A percentile compares a stretch with the other conserved stretches of the same genome.
phyloP scores from a whole-genome alignment of 345 rosid species.

The Mallotus nudiflorus region DNA sequence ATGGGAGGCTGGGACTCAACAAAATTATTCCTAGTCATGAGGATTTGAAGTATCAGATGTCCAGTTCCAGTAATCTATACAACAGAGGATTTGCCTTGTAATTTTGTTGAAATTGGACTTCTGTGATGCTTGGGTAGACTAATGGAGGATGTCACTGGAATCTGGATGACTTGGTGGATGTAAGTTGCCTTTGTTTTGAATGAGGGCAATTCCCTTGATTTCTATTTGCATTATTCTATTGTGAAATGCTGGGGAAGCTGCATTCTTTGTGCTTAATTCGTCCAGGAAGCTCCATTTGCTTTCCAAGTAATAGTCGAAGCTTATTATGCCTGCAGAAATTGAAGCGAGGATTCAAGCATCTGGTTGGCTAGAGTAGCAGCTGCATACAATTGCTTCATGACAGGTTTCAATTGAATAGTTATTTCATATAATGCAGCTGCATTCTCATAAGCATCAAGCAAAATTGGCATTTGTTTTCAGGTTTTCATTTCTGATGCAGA shows the following conservation, averaged over 20 bases:
- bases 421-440: background rate
- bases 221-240: background rate
- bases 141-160: background rate
- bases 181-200: background rate
- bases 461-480: background rate
- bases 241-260: background rate
- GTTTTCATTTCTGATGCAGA: background rate
- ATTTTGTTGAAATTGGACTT: constrained; percentile 16
- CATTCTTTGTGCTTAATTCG: background rate
- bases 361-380: background rate
- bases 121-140: constrained; percentile 7
- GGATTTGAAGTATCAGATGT: constrained; percentile 40
- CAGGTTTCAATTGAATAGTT: constrained; percentile 9
- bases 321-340: background rate
- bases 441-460: too few relatives aligned
- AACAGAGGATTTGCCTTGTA: constrained; percentile 50
- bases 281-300: background rate
- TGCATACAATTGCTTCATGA: background rate
- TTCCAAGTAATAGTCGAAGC: background rate
- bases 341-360: background rate
- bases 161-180: constrained; percentile 7
- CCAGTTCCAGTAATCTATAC: constrained; percentile 43
- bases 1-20: constrained; percentile 36
- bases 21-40: constrained; percentile 35
- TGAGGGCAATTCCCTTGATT: background rate